phyloP scores from a whole-genome alignment of 1,139 yeast species.

The Komagataea norvegica region DNA sequence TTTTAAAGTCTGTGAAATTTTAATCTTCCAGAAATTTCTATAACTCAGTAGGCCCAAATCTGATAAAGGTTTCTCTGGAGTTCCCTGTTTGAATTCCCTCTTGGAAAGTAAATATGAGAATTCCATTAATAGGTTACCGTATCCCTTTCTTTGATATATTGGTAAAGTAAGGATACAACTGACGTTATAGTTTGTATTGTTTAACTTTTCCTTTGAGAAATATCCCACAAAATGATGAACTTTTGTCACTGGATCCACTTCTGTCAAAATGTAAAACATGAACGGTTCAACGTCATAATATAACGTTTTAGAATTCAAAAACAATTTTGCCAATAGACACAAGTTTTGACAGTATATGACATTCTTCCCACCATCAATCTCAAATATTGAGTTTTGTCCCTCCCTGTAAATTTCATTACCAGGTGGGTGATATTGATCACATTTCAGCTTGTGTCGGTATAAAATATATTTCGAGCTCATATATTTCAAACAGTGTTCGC shows the following conservation, averaged over 20 bases:
- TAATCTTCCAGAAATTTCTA: constrained; percentile 78
- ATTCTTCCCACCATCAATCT: constrained; percentile 85
- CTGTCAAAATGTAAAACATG: constrained; percentile 79
- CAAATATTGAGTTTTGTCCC: constrained; percentile 67
- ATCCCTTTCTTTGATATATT: constrained; percentile 80
- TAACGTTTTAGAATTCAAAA: constrained; percentile 83
- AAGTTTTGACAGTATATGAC: constrained; percentile 82
- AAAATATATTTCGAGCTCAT: constrained; percentile 66
- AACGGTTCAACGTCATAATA: constrained; percentile 96
- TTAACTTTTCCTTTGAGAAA: constrained; percentile 83
- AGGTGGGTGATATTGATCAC: constrained; percentile 72
- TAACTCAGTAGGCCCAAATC: constrained; percentile 83
- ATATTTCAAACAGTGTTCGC: constrained; percentile 83
- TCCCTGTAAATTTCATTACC: constrained; percentile 88
- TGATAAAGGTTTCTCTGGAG: constrained; percentile 93
- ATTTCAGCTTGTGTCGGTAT: constrained; percentile 68
- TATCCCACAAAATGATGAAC: constrained; percentile 87
- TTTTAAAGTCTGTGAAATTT: constrained; percentile 48
- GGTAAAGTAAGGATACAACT: constrained; percentile 91
- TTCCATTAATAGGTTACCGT: constrained; percentile 83
- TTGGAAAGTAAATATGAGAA: constrained; percentile 79
- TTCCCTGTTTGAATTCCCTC: constrained; percentile 74
- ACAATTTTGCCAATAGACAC: constrained; percentile 83
- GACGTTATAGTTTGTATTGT: constrained; percentile 71
- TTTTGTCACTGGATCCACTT: constrained; percentile 45